Conservation (phyloP, 257 asterid species). For the Scutellaria minor region DNA sequence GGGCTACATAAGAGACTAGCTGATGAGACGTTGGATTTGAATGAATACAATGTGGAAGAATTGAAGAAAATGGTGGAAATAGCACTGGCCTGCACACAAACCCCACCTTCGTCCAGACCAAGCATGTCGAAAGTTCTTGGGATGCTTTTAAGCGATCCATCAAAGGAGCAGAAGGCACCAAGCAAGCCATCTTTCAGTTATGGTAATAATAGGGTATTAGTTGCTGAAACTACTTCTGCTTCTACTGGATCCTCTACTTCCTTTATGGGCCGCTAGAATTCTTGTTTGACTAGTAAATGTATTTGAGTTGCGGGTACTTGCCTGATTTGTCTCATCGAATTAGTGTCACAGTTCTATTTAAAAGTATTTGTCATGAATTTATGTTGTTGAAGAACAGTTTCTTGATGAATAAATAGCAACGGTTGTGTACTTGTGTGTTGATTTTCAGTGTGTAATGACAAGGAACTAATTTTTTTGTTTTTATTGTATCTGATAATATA, state of each 20-base stretch:
- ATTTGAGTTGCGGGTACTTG: too few relatives aligned
- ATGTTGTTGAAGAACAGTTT: too few relatives aligned
- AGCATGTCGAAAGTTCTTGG: constrained; percentile 77
- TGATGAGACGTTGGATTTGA: constrained; percentile 60
- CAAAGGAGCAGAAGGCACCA: constrained; percentile 39
- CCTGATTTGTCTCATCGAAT: too few relatives aligned
- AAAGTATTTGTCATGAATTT: too few relatives aligned
- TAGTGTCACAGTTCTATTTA: too few relatives aligned
- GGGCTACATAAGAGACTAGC: constrained; percentile 55
- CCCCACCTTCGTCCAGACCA: constrained; percentile 75
- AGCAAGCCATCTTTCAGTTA: constrained; percentile 42
- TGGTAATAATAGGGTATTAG: constrained; percentile 32
- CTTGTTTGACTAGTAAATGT: too few relatives aligned
- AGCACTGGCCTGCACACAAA: constrained; percentile 70
- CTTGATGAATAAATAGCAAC: too few relatives aligned
- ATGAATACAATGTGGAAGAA: constrained; percentile 51
- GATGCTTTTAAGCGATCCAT: constrained; percentile 58
- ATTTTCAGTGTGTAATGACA: too few relatives aligned
- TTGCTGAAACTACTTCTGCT: constrained; percentile 25
- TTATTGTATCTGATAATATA: too few relatives aligned
- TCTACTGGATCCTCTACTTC: constrained; percentile 42
- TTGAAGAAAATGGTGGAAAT: constrained; percentile 70
- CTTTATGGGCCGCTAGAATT: constrained; percentile 55
- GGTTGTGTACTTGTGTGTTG: too few relatives aligned
- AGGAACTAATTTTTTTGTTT: too few relatives aligned